Conservation (phyloP, 768 basidiomycete species). For the Daedaleopsis sinensis region DNA sequence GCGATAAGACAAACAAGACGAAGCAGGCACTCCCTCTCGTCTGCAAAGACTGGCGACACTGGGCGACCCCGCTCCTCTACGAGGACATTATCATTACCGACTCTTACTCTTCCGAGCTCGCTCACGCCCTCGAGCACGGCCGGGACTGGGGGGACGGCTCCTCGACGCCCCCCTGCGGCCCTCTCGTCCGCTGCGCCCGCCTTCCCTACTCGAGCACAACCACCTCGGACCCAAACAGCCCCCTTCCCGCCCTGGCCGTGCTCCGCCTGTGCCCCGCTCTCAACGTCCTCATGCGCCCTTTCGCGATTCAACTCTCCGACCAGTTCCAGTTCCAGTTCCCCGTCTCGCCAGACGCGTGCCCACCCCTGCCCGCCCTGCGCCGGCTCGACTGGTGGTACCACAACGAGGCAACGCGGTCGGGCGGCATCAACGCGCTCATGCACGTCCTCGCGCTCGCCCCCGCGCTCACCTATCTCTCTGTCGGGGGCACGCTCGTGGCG, state of each 20-base stretch:
- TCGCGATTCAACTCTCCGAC: constrained; percentile 57
- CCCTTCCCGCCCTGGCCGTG: constrained; percentile 46
- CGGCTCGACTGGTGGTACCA: constrained; percentile 75
- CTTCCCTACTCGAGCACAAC: constrained; percentile 60
- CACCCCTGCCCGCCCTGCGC: constrained; percentile 52
- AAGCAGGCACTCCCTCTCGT: constrained; percentile 52
- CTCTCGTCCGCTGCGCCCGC: constrained; percentile 55
- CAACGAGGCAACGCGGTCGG: constrained; percentile 55
- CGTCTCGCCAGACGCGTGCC: constrained; percentile 17
- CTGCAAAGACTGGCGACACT: constrained; percentile 57
- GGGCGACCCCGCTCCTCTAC: constrained; percentile 52
- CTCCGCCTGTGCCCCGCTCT: constrained; percentile 51
- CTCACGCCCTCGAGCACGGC: constrained; percentile 26
- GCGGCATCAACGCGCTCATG: constrained; percentile 65
- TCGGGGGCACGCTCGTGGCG: constrained; percentile 48
- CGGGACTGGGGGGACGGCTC: constrained; percentile 21
- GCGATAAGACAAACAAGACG: constrained; percentile 34
- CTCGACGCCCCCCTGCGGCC: constrained; percentile 21
- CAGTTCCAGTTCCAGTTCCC: constrained; percentile 49
- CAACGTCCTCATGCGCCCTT: constrained; percentile 57
- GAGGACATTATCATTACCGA: constrained; percentile 51
- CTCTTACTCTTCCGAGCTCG: constrained; percentile 29
- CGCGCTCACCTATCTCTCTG: constrained; percentile 57
- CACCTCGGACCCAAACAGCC: constrained; percentile 36
- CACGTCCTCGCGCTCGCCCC: constrained; percentile 56